Percentiles rank a stretch among this genome's conserved stretches.
These are phyloP conservation scores for Sordariomycetes sp. DNA, from an alignment of 2,329 filamentous ascomycete genomes.

Conservation along the genomic window DNA sequence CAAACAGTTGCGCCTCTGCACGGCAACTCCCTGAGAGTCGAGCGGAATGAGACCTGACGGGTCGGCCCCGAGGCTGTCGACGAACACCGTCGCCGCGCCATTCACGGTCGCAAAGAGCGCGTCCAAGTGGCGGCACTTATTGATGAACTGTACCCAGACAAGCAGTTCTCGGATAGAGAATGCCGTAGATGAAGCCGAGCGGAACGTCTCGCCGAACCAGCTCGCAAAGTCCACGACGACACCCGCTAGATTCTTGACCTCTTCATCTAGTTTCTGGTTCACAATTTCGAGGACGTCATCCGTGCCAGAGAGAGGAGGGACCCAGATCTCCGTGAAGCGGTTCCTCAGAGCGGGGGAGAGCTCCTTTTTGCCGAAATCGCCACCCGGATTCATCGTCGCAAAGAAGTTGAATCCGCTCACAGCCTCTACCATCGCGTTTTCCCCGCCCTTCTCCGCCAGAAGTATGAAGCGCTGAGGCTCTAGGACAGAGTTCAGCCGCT, in stretches of 20 bases:
- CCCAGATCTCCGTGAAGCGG: conserved; percentile 98
- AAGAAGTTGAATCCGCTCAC: conserved; percentile 83
- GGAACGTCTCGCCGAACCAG: conserved; percentile 84
- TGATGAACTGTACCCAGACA: conserved; percentile 89
- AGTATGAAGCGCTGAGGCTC: conserved; percentile 79
- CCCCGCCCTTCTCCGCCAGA: conserved; percentile 84
- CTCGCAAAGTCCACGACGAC: conserved; percentile 77
- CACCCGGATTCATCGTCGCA: conserved; percentile 97
- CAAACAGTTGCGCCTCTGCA: conserved; percentile 65
- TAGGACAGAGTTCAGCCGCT: conserved; percentile 91
- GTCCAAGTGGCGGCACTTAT: conserved; percentile 40
- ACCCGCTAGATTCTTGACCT: conserved; percentile 46
- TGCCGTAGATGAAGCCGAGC: conserved; percentile 60
- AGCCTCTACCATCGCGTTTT: conserved; percentile 70
- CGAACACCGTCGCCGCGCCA: conserved; percentile 88
- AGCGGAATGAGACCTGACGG: conserved; percentile 77
- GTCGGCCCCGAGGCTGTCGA: conserved; percentile 91
- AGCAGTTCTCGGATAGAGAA: conserved; percentile 90
- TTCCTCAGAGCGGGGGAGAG: conserved; percentile 91
- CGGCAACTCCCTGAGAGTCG: conserved; percentile 55
- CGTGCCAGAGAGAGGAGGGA: conserved; percentile 73
- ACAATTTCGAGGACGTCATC: conserved; percentile 87
- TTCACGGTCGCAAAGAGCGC: conserved; percentile 50
- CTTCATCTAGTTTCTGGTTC: conserved; percentile 54
- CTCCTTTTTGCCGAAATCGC: conserved; percentile 97